Conservation (phyloP, 371 early-diverging fungal genomes). For the Actinomortierella wolfii region DNA sequence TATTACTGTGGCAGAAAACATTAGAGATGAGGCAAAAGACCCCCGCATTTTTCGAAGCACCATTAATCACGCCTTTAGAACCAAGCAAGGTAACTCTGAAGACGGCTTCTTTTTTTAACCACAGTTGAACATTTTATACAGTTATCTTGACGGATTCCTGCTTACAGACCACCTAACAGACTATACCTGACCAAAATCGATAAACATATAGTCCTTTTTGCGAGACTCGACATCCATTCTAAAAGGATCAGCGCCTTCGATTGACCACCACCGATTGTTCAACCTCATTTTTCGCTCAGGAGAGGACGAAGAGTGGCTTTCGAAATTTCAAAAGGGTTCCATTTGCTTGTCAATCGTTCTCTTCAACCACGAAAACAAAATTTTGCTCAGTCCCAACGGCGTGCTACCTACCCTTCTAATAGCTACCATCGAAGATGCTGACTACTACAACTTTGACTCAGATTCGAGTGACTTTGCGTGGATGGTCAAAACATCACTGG, state of each 20-base stretch:
- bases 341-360: conserved; percentile 36
- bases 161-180: conserved; percentile 3
- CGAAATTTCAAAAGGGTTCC: conserved; percentile 31
- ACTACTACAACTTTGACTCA: conserved; percentile 42
- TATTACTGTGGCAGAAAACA: conserved; percentile 14
- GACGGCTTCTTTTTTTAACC: not conserved
- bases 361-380: conserved; percentile 39
- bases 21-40: conserved; percentile 38
- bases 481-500: conserved; percentile 44
- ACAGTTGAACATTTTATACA: not conserved
- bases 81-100: conserved; percentile 24
- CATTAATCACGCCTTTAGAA: conserved; percentile 13
- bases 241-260: conserved; percentile 23
- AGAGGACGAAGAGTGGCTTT: conserved; percentile 26
- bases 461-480: conserved; percentile 41
- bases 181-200: conserved; percentile 15
- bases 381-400: conserved; percentile 32
- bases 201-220: not conserved
- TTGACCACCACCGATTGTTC: conserved; percentile 34
- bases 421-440: conserved; percentile 22
- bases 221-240: conserved; percentile 7
- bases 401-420: conserved; percentile 26
- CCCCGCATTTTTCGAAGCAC: conserved; percentile 26
- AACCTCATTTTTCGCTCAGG: conserved; percentile 29
- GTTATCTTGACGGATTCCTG: not conserved